Percentiles rank a stretch among this genome's conserved stretches.
Conservation (phyloP, 73 alveolate species). For the Uronychia binucleata region DNA sequence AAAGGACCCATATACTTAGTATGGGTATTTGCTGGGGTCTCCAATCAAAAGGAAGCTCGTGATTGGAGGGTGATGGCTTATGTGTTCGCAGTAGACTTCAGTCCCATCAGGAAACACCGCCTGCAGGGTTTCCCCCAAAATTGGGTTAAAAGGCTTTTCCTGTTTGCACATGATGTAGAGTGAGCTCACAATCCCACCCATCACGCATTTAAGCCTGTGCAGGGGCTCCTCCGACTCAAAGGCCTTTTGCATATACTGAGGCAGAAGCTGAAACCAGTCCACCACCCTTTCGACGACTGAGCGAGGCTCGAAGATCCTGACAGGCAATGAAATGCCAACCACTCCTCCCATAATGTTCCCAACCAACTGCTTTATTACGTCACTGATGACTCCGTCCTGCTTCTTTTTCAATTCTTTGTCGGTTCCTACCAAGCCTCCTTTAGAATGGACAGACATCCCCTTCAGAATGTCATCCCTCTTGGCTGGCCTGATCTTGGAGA, state of each 20-base stretch:
- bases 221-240: conserved; percentile 53
- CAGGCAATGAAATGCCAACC: conserved; percentile 61
- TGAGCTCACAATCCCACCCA: conserved; percentile 56
- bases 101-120: conserved; percentile 69
- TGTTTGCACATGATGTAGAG: conserved; percentile 39
- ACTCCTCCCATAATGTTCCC: conserved; percentile 50
- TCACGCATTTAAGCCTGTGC: conserved; percentile 64
- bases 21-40: conserved; percentile 57
- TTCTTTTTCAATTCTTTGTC: conserved; percentile 35
- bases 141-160: conserved; percentile 82
- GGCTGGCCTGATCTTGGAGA: conserved; percentile 17
- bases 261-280: conserved; percentile 55
- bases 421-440: conserved; percentile 26
- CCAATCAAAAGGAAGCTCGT: conserved; percentile 50
- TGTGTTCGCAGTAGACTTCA: conserved; percentile 75
- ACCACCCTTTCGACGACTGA: conserved; percentile 47
- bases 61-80: conserved; percentile 89
- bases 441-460: conserved; percentile 8
- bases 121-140: conserved; percentile 85
- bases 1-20: conserved; percentile 60
- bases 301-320: conserved; percentile 60
- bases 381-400: conserved; percentile 55
- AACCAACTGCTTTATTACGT: conserved; percentile 47
- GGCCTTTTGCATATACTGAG: conserved; percentile 59
- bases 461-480: conserved; percentile 39